Evolutionary conservation across 2,329 filamentous ascomycete species (phyloP), one percentile per base, ranked within the genome.

Genomic region (Cercospora janseana): DNA sequence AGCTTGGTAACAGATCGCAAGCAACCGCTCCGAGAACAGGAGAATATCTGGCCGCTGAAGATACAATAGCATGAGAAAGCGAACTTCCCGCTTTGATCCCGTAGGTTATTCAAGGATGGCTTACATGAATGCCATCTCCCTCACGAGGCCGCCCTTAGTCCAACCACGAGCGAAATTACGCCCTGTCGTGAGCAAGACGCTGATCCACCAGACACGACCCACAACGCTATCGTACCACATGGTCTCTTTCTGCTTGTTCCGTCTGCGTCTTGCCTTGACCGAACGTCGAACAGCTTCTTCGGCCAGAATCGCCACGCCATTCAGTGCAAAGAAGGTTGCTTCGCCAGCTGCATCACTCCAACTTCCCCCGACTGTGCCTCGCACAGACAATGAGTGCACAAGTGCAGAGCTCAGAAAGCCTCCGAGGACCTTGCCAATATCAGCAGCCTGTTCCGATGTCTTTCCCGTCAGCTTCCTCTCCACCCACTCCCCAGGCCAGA

Each of bases 401-500:
- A 74, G 64, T 0, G 70, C 71, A 49, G 66, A 70, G 41, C 66
- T 69, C 15, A 70, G 45, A 42, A 75, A 73, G 1, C 68, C 72
- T 5, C 72, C 71, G 2, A 74, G 49, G 1, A 74, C 69, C 56
- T 73, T 74, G 1, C 72, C 72, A 23, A 73, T 57, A 58, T 74
- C 71, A 1, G 71, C 71, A 4, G 63, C 62, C 51, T 71, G 58
- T 13, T 66, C 58, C 0, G 28, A 5, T 1, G 49, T 21, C 54
- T 72, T 74, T 6, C 70, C 65, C 4, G 62, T 64, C 15, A 74
- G 34, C 49, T 63, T 71, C 8, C 70, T 58, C 57, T 74, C 72
- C 0, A 70, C 10, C 67, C 69, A 73, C 54, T 73, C 70, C 3
- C 71, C 71, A 2, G 72, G 72, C 71, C 71, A 74, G 9, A 74